Base-by-base conservation (phyloP, 352 stramenopile genomes). In the Pseudoperonospora humuli region DNA sequence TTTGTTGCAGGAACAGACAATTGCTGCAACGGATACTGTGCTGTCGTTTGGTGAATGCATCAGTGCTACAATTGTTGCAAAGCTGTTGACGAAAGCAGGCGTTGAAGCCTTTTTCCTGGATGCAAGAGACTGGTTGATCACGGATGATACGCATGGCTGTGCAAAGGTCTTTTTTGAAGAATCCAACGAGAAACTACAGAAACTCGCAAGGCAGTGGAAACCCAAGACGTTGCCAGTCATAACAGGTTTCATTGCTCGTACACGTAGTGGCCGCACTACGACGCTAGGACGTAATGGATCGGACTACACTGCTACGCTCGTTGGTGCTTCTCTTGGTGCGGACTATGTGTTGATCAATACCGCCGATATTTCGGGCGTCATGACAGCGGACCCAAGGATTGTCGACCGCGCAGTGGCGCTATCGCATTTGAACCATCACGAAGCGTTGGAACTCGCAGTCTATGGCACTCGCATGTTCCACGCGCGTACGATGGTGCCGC, bases 271-370 rank as follows among this genome's bases (percentile, higher is more conserved):
- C 1, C 70, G 75, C 9, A 92, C 79, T 0, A 88, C 79, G n/a
- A 92, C 79, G 3, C 55, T 92, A 15, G 79, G 79, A 34, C 68
- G 79, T 28, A 92, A 92, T 34, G 79, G 79, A 27, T 89, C 79
- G 26, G 79, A 92, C 54, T 92, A 92, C 54, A 92, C 76, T 2
- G 79, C 79, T 3, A 89, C 79, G 11, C 62, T 92, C n/a, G 75
- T 92, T 2, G 79, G 75, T 6, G 64, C 76, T n/a, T 66, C 57
- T 1, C 51, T 92, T 2, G 49, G 65, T 7, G 75, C 74, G 6
- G 75, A 89, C 59, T 87, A 88, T 45, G 80, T 92, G 28, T 58
- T 92, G 8, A 90, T 92, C 61, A 87, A 92, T 49, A 92, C 77
- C n/a, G n/a, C n/a, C 3, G 77, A 92, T 34, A 88, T 90, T 23